Percentiles rank a stretch among this genome's conserved stretches.
Conservation (phyloP, 306 rosid species). For the Castanea mollissima region DNA sequence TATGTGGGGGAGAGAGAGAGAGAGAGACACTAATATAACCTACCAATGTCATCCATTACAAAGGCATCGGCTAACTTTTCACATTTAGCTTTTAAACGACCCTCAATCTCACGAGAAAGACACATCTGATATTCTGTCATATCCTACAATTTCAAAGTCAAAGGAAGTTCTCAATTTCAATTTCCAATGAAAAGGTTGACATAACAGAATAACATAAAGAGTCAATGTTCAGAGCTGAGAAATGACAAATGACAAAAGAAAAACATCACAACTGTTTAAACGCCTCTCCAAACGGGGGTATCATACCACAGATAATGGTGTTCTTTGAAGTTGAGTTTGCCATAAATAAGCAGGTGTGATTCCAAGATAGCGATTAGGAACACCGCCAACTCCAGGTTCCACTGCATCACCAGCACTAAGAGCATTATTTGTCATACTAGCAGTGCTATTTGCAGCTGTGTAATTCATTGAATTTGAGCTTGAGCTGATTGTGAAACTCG, state of each 20-base stretch:
- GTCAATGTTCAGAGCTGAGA: not conserved
- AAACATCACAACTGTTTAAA: not conserved
- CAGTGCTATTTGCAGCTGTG: conserved; percentile 54
- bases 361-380: conserved; percentile 81
- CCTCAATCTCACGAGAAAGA: conserved; percentile 75
- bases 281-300: not conserved
- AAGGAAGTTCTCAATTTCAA: conserved; percentile 8
- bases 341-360: conserved; percentile 81
- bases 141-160: conserved; percentile 47
- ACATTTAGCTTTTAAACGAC: conserved; percentile 70
- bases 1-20: no score
- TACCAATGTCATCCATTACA: conserved; percentile 72
- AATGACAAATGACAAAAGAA: not conserved
- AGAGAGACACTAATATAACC: conserved; percentile 9
- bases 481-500: conserved; percentile 53
- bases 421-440: conserved; percentile 39
- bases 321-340: conserved; percentile 78
- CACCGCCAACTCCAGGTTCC: conserved; percentile 88
- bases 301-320: conserved; percentile 63
- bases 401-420: conserved; percentile 41
- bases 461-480: conserved; percentile 60
- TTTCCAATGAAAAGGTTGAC: conserved; percentile 8
- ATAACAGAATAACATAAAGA: not conserved
- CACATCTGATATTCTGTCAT: conserved; percentile 74
- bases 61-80: conserved; percentile 68